Evolutionary conservation across 164 flowering plant genomes (phyloP), one percentile per base, ranked within the genome.

Genomic region (Tinospora cordifolia): DNA sequence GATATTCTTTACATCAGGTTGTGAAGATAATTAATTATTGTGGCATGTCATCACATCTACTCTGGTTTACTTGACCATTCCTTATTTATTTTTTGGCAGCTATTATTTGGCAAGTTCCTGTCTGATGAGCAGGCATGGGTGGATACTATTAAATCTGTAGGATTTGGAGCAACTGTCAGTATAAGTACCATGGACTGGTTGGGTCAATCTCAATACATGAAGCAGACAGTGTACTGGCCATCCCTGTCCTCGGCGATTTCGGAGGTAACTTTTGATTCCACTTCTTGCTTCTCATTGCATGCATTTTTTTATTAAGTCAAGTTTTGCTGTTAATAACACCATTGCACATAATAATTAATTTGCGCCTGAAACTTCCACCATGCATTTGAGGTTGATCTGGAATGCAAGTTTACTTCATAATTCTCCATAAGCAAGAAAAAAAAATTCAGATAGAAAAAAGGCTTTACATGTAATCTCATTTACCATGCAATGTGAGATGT

Each of bases 141-240:
- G 30, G 96, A 91, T 22, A 90, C 98, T 46, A 91, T 93, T 25
- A 90, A 81, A 84, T 93, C 98, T 65, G 98, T 83, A 6, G 75
- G 77, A 66, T 57, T 34, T 66, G 86, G 90, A 59, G 87, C 51
- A 22, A 87, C 88, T 46, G 81, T 93, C 21, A 86, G 96, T 76
- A 90, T 93, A 30, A 90, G 70, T 78, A 90, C 96, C 14, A 93
- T 93, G 98, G 97, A 91, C 74, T 93, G 94, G 98, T 96, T 93
- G 70, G 97, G 97, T 66, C 98, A 93, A 71, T 91, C 98, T 19
- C 83, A 87, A 66, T 93, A 81, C 78, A 51, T 69, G 54, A 63
- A 79, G 19, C 82, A 76, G 74, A 83, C 88, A 22, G 81, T 88
- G 62, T 93, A 83, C 65, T 93, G 98, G 98, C 73, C 92, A 64